phyloP scores from a whole-genome alignment of 176 grass and related monocot genomes.

The Phoenix roebelenii region DNA sequence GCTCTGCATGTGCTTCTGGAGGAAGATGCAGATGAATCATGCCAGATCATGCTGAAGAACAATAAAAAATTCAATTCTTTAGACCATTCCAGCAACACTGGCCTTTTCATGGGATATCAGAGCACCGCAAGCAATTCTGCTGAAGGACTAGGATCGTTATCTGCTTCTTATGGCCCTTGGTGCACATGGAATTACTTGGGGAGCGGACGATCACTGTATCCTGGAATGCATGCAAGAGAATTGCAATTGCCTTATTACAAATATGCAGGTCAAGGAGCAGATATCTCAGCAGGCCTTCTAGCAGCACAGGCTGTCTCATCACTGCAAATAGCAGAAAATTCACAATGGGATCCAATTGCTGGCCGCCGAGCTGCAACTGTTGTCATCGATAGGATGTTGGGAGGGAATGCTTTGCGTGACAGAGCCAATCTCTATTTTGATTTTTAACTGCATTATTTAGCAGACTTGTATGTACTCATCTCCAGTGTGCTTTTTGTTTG shows the following conservation, averaged over 20 bases:
- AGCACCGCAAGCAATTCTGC: not conserved
- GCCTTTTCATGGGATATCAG: conserved; percentile 3
- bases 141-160: not conserved
- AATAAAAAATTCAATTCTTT: conserved; percentile 44
- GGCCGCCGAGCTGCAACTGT: conserved; percentile 21
- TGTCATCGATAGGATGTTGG: conserved; percentile 45
- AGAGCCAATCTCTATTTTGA: conserved; percentile 54
- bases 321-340: conserved; percentile 59
- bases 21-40: conserved; percentile 66
- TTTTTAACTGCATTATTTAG: conserved; percentile 8
- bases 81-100: conserved; percentile 24
- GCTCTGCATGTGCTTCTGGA: conserved; percentile 90
- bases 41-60: conserved; percentile 48
- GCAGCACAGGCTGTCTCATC: conserved; percentile 75
- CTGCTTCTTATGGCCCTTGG: not conserved
- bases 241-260: conserved; percentile 22
- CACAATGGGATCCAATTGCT: not conserved
- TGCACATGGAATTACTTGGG: conserved; percentile 33
- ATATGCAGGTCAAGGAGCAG: conserved; percentile 29
- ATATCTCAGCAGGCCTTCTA: conserved; percentile 52
- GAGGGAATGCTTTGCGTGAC: conserved; percentile 3
- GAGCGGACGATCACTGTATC: conserved; percentile 21
- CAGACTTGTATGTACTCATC: no score
- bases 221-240: conserved; percentile 37
- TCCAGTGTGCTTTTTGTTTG: no score